Conservation (phyloP, 768 basidiomycete species). For the Coprinopsis marcescibilis region DNA sequence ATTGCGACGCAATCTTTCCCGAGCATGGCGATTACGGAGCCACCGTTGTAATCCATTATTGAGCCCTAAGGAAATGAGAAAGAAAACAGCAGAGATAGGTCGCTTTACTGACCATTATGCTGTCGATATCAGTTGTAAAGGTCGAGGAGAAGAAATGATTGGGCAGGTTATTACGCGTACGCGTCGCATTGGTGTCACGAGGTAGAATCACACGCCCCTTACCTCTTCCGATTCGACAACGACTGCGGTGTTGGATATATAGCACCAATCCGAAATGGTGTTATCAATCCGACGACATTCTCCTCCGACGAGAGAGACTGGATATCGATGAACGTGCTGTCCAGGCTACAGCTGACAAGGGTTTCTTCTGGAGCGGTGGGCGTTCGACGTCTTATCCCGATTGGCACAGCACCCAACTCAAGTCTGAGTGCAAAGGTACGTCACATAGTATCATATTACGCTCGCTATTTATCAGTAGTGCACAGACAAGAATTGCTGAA, state of each 20-base stretch:
- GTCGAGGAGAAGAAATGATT: constrained; percentile 1
- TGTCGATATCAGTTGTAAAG: constrained; percentile 13
- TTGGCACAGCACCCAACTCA: no score
- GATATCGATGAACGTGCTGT: no score
- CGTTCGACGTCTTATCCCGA: no score
- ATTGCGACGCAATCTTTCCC: constrained; percentile 99
- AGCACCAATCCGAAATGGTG: no score
- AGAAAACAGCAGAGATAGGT: not conserved
- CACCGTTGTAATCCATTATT: constrained; percentile 92
- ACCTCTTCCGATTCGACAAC: no score
- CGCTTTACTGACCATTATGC: constrained; percentile 34
- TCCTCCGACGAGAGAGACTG: no score
- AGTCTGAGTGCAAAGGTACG: constrained; percentile 16
- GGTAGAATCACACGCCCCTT: no score
- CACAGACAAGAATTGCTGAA: constrained; percentile 51
- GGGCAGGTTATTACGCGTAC: constrained; percentile 22
- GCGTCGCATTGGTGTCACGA: constrained; percentile 25
- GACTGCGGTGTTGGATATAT: not conserved
- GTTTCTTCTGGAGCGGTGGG: no score
- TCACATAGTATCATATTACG: no score
- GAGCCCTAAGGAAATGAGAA: constrained; percentile 45
- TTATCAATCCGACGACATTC: no score
- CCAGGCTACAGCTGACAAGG: no score
- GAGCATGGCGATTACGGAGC: constrained; percentile 98
- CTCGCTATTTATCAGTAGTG: not conserved